phyloP scores from a whole-genome alignment of 345 rosid genomes.

The Melaleuca quinquenervia region DNA sequence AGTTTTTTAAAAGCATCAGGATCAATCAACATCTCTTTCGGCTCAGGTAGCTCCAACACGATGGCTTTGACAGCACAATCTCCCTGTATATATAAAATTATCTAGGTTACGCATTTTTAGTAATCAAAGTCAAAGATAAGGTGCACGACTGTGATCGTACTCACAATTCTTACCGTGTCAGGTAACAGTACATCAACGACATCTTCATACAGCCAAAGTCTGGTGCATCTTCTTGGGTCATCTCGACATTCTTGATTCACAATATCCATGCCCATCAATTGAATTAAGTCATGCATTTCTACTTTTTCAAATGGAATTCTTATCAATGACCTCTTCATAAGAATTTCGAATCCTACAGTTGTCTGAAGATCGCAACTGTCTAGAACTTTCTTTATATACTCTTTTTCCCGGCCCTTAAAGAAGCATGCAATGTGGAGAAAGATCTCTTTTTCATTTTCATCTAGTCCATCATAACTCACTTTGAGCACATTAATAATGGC shows the following conservation, averaged over 20 bases:
- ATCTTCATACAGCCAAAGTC: background rate
- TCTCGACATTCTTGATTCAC: background rate
- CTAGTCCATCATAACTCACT: background rate
- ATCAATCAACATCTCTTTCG: too few species aligned
- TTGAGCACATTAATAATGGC: background rate
- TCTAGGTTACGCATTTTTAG: too few species aligned
- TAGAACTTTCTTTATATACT: fast-evolving
- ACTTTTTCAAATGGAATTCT: too few species aligned
- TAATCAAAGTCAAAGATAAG: too few species aligned
- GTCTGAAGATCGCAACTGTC: fast-evolving
- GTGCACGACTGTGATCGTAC: background rate
- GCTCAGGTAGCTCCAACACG: too few species aligned
- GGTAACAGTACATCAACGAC: fast-evolving
- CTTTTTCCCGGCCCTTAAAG: fast-evolving
- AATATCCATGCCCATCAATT: background rate
- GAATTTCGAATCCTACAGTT: background rate
- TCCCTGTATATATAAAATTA: too few species aligned
- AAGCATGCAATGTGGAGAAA: background rate
- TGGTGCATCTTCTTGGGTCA: fast-evolving
- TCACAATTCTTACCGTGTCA: background rate
- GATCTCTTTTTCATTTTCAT: background rate
- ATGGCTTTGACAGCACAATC: too few species aligned
- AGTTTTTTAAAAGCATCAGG: too few species aligned
- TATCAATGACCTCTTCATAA: background rate
- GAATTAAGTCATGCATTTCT: background rate